Evolutionary conservation across 2,329 filamentous ascomycete genomes (phyloP), one percentile per base, ranked within the genome.

Genomic region (Cercospora zeae-maydis): DNA sequence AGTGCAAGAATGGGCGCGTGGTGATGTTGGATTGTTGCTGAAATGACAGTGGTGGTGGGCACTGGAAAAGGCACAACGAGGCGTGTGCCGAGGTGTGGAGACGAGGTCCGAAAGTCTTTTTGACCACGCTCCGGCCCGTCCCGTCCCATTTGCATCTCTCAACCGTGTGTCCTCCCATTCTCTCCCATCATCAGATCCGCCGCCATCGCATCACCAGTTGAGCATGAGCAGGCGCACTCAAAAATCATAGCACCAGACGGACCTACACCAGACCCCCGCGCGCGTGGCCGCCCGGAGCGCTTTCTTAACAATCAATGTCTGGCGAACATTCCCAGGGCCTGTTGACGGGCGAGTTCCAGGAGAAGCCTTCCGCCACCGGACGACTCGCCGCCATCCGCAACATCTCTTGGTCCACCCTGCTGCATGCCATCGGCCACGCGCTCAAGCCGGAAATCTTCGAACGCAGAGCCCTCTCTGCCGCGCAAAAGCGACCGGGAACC

Each of bases 371-470:
- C 42, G 37, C 31, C 42, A 51, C 31, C 45, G 57, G 57, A 8
- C 34, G 57, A 52, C 19, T 59, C 27, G 16, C 57, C 19, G 31
- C 19, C 9, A 13, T 59, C 31, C 57, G 57, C n/a, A 52, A 52
- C 33, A 52, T 59, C 57, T 59, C 57, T 3, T 59, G 57, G 57
- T 37, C 27, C 27, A 42, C 57, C 14, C 19, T 49, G 6, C 57
- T 59, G 27, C 27, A 36, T 30, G 19, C 42, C 7, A 27, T 59
- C 42, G 57, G 39, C 9, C 57, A 59, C 31, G 42, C 57, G 13
- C 42, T 67, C 11, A 62, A 59, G 37, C 66, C 66, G 11, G 66
- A 67, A 53, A 54, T 65, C 27, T 58, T 67, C 42, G 64, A 63
- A 21, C 57, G 56, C 10, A 45, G 53, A 33, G 45, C 55, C 21